Conservation (phyloP, 176 grass and related monocot genomes). For the Rhynchospora breviuscula region DNA sequence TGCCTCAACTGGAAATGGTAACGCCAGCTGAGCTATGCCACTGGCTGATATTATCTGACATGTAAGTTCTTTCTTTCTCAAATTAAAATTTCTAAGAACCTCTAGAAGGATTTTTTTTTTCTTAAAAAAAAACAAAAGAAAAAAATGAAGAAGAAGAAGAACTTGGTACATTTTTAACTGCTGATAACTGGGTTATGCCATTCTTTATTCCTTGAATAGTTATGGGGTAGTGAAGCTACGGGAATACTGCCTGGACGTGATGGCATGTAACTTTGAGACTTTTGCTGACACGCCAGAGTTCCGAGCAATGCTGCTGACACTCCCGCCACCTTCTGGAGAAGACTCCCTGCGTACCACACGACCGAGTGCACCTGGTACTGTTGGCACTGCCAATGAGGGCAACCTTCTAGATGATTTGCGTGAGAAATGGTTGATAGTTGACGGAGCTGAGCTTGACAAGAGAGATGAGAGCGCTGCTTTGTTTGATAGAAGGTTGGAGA, state of each 20-base stretch:
- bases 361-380: conserved; percentile 60
- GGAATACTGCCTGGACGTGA: conserved; percentile 82
- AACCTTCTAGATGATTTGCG: conserved; percentile 92
- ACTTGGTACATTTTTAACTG: background rate
- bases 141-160: too few species aligned
- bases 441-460: conserved; percentile 60
- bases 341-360: conserved; percentile 53
- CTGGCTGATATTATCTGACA: conserved; percentile 89
- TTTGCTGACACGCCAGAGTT: conserved; percentile 65
- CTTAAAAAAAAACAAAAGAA: background rate
- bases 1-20: conserved; percentile 55
- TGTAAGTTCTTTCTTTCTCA: conserved; percentile 40
- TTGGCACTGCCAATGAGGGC: conserved; percentile 44
- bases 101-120: background rate
- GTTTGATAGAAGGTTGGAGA: conserved; percentile 63
- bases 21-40: conserved; percentile 80
- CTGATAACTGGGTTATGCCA: background rate
- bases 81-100: background rate
- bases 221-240: conserved; percentile 81
- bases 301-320: conserved; percentile 68
- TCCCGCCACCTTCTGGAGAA: conserved; percentile 63
- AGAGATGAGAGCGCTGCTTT: conserved; percentile 86
- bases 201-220: conserved; percentile 32
- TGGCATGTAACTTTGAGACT: conserved; percentile 84
- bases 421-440: conserved; percentile 84